Conservation (phyloP, 2,329 filamentous ascomycete genomes). For the Colletotrichum brevisporum region DNA sequence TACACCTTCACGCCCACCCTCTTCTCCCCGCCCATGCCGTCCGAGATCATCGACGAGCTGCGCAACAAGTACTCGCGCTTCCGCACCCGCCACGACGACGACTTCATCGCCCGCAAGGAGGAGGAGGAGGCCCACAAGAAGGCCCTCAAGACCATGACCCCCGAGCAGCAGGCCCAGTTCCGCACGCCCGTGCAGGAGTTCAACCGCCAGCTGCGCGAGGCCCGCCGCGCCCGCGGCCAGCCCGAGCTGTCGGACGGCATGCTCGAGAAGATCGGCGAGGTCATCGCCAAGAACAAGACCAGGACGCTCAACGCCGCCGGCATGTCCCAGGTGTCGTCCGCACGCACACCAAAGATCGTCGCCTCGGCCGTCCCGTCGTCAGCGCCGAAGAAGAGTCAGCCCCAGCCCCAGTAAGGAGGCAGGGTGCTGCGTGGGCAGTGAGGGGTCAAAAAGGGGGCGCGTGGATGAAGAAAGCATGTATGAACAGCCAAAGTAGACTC, state of each 20-base stretch:
- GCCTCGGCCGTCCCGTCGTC: slow-evolving; percentile 5
- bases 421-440: background rate
- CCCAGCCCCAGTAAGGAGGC: slow-evolving; percentile 26
- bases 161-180: slow-evolving; percentile 67
- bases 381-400: slow-evolving; percentile 16
- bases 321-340: slow-evolving; percentile 48
- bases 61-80: slow-evolving; percentile 86
- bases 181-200: slow-evolving; percentile 72
- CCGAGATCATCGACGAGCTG: slow-evolving; percentile 85
- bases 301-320: slow-evolving; percentile 55
- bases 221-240: slow-evolving; percentile 67
- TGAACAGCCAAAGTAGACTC: slow-evolving; percentile 36
- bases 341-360: background rate
- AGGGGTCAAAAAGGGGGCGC: background rate
- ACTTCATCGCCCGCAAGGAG: slow-evolving; percentile 77
- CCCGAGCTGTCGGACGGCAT: slow-evolving; percentile 70
- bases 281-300: slow-evolving; percentile 70
- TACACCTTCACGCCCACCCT: slow-evolving; percentile 83
- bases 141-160: slow-evolving; percentile 66
- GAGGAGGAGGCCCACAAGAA: slow-evolving; percentile 66
- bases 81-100: slow-evolving; percentile 83
- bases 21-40: slow-evolving; percentile 82
- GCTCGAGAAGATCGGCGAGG: slow-evolving; percentile 73
- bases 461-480: slow-evolving; percentile 14
- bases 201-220: slow-evolving; percentile 67